Base-by-base conservation (phyloP, 2,329 filamentous ascomycete species). In the Talaromyces sp. region DNA sequence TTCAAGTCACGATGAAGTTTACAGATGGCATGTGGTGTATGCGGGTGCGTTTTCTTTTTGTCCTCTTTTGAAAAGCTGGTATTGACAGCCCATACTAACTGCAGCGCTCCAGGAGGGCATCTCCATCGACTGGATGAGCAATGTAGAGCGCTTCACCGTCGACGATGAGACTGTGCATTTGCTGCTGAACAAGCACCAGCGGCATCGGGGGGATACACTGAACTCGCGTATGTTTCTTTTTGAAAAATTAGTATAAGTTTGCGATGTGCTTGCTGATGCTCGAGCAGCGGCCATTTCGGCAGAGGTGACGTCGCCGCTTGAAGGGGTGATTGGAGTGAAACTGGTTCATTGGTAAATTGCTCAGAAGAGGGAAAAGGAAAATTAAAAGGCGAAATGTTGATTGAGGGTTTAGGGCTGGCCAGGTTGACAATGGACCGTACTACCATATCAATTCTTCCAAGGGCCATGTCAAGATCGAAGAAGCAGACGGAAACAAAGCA, bases 1-100 rank as follows among this genome's bases (percentile, higher is more conserved):
- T 35, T 35, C 5, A 14, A 43, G 21, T 35, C 62, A 74, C 65
- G 19, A 77, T 77, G 75, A 77, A 74, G 69, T 77, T 77, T 66
- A 76, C 74, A 10, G 71, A 74, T 32, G 74, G 75, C 58, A 77
- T 77, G 75, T 77, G 73, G 73, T 67, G 68, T 60, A 65, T 73
- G 31, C 65, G 65, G 62, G 71, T 75, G 64, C 55, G 64, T 59
- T 24, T 1, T 55, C 41, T 14, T 21, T 8, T 24, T 60, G 4
- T 9, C 3, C 31, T 10, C 3, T 10, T 10, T 31, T 10, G 2
- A 10, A 31, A 31, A n/a, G n/a, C n/a, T 31, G 9, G 7, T 32
- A 11, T 3, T 3, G 13, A 26, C 24, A 7, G 29, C n/a, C n/a
- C n/a, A 11, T 38, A 14, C 26, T 14, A 13, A 58, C 38, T 38